Percentiles rank a stretch among this genome's conserved stretches.
phyloP scores from a whole-genome alignment of 106 monocot genomes.

The Platanthera zijinensis region DNA sequence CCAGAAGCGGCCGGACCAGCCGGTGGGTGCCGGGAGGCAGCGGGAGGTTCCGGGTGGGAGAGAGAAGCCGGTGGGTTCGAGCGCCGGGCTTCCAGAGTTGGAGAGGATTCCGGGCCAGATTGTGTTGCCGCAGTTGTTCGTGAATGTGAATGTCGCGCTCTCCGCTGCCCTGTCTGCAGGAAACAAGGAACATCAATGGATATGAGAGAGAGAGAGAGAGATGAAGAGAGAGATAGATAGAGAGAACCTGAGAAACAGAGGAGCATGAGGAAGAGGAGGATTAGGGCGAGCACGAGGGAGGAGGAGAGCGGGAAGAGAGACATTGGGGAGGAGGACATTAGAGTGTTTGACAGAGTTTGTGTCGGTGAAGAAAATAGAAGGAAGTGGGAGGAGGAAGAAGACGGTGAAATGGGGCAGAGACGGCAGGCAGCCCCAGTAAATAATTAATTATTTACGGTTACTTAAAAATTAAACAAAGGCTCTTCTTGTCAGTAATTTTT shows the following conservation, averaged over 20 bases:
- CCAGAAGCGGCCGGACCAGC: conserved; percentile 82
- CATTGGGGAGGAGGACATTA: neutral
- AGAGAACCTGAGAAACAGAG: neutral
- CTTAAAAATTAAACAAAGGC: too few species aligned
- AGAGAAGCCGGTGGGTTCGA: conserved; percentile 1
- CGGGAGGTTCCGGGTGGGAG: neutral
- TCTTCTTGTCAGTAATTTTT: too few species aligned
- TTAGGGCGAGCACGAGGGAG: neutral
- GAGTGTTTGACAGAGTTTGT: neutral
- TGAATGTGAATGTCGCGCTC: neutral
- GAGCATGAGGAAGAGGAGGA: neutral
- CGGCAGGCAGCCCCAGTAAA: too few species aligned
- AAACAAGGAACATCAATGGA: neutral
- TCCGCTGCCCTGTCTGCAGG: neutral
- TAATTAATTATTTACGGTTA: too few species aligned
- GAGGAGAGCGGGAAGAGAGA: neutral
- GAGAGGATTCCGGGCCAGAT: conserved; percentile 3
- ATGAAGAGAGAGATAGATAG: neutral
- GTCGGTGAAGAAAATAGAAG: neutral
- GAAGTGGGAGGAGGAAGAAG: neutral
- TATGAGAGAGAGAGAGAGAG: neutral
- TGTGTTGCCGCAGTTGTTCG: conserved; percentile 6
- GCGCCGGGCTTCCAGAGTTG: neutral
- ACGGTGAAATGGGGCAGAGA: neutral
- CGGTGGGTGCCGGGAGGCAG: conserved; percentile 8